These are phyloP conservation scores for Westerdykella ornata DNA, from an alignment of 2,329 filamentous ascomycete genomes.

Conservation along the genomic window DNA sequence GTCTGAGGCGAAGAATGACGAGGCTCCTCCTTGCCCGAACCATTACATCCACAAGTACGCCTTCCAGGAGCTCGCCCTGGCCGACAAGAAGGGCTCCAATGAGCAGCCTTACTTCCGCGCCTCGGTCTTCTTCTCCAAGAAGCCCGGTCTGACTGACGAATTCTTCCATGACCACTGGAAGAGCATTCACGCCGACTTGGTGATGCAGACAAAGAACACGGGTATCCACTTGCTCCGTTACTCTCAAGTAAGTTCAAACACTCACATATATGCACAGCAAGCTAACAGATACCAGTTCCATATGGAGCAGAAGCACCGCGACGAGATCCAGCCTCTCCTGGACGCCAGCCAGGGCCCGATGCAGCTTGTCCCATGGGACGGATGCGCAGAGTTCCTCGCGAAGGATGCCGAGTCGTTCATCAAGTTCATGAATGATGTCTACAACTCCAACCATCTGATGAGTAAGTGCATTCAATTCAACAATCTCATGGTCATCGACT, in stretches of 20 bases:
- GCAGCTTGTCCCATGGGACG: slow-evolving; percentile 7
- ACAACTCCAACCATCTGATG: slow-evolving; percentile 7
- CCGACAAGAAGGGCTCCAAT: slow-evolving; percentile 4
- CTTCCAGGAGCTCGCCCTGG: slow-evolving; percentile 7
- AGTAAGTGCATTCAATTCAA: slow-evolving; percentile 4
- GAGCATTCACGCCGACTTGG: slow-evolving; percentile 10
- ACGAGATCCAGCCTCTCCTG: slow-evolving; percentile 4
- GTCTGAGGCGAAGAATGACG: neutral
- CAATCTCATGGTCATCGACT: neutral
- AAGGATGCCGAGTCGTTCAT: slow-evolving; percentile 6
- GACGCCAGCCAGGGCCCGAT: slow-evolving; percentile 6
- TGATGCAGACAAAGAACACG: slow-evolving; percentile 6
- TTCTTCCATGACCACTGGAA: slow-evolving; percentile 14
- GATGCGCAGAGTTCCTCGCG: slow-evolving; percentile 10
- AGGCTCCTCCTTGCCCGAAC: slow-evolving; percentile 6
- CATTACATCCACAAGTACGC: slow-evolving; percentile 7
- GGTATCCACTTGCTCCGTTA: slow-evolving; percentile 5
- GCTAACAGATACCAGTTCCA: slow-evolving; percentile 6
- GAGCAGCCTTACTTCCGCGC: slow-evolving; percentile 10
- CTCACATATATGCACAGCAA: neutral
- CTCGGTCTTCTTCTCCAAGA: slow-evolving; percentile 11
- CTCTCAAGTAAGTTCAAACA: slow-evolving; percentile 3
- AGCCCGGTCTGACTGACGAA: slow-evolving; percentile 8
- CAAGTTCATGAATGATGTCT: slow-evolving; percentile 9
- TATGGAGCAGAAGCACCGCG: slow-evolving; percentile 3